Conservation (phyloP, 192 early-diverging fungal genomes). For the Haplosporangium gracile region DNA sequence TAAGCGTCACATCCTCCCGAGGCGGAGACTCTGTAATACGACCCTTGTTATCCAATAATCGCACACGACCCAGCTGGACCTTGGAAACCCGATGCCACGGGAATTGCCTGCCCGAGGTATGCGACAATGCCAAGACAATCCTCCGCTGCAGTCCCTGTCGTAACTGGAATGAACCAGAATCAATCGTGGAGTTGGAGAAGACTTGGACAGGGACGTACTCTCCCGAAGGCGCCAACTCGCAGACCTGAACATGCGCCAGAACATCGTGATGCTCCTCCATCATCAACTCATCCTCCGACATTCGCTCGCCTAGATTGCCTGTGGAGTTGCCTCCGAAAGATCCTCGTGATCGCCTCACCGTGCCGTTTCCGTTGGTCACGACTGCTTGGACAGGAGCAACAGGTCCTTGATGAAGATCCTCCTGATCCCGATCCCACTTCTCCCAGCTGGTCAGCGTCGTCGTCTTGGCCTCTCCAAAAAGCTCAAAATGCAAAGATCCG, state of each 20-base stretch:
- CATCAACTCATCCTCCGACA: conserved; percentile 76
- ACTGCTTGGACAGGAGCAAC: background rate
- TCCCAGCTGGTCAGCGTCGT: conserved; percentile 56
- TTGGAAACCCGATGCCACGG: conserved; percentile 61
- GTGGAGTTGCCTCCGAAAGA: background rate
- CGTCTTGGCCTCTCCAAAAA: conserved; percentile 61
- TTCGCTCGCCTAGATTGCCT: conserved; percentile 37
- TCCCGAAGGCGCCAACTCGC: conserved; percentile 73
- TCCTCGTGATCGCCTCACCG: background rate
- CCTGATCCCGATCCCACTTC: conserved; percentile 67
- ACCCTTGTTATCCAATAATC: conserved; percentile 74
- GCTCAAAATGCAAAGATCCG: conserved; percentile 61
- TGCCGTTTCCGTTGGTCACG: background rate
- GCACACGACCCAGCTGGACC: conserved; percentile 61
- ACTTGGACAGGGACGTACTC: conserved; percentile 73
- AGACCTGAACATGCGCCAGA: conserved; percentile 74
- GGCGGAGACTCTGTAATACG: conserved; percentile 62
- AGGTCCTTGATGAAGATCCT: conserved; percentile 33
- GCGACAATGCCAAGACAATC: conserved; percentile 72
- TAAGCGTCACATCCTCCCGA: conserved; percentile 62
- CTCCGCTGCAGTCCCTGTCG: conserved; percentile 84
- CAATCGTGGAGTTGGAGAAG: conserved; percentile 58
- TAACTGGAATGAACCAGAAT: conserved; percentile 68
- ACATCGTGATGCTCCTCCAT: conserved; percentile 79
- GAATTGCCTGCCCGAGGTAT: conserved; percentile 78